phyloP scores from a whole-genome alignment of 2,329 filamentous ascomycete genomes.

The Aspergillus versicolor region DNA sequence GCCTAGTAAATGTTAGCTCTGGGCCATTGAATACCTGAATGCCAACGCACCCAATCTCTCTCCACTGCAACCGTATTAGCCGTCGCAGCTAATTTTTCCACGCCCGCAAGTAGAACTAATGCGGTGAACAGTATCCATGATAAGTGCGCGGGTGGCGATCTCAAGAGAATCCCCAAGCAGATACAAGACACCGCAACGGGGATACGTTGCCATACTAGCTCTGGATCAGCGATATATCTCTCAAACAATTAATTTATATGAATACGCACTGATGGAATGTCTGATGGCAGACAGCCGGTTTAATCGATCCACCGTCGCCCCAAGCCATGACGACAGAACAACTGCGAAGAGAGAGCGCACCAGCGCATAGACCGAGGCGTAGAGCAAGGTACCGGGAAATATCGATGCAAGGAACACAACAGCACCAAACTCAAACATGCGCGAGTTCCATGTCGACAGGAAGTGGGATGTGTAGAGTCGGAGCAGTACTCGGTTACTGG shows the following conservation, averaged over 20 bases:
- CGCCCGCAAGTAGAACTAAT: constrained; percentile 58
- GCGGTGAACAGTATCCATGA: constrained; percentile 29
- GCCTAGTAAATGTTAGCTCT: constrained; percentile 19
- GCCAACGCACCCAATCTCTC: constrained; percentile 60
- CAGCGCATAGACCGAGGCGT: constrained; percentile 68
- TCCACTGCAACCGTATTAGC: constrained; percentile 69
- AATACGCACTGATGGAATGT: constrained; percentile 45
- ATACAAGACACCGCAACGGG: constrained; percentile 50
- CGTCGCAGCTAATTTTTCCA: constrained; percentile 66
- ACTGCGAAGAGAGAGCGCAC: constrained; percentile 59
- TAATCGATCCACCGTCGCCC: constrained; percentile 57
- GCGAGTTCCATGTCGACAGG: constrained; percentile 64
- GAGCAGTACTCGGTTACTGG: constrained; percentile 16
- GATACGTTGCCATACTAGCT: constrained; percentile 35
- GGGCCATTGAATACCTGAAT: not conserved
- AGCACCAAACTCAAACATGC: constrained; percentile 63
- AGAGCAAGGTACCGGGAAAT: constrained; percentile 61
- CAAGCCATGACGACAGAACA: constrained; percentile 59
- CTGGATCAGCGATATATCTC: not conserved
- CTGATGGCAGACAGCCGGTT: constrained; percentile 54
- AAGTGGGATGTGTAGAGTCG: constrained; percentile 59
- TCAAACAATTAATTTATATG: not conserved
- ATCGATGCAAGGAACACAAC: constrained; percentile 59
- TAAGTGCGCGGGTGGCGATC: constrained; percentile 3
- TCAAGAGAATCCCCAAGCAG: constrained; percentile 43